These are phyloP conservation scores for Paraleonurus japonicus DNA, from an alignment of 257 asterid species.

Conservation along the genomic window DNA sequence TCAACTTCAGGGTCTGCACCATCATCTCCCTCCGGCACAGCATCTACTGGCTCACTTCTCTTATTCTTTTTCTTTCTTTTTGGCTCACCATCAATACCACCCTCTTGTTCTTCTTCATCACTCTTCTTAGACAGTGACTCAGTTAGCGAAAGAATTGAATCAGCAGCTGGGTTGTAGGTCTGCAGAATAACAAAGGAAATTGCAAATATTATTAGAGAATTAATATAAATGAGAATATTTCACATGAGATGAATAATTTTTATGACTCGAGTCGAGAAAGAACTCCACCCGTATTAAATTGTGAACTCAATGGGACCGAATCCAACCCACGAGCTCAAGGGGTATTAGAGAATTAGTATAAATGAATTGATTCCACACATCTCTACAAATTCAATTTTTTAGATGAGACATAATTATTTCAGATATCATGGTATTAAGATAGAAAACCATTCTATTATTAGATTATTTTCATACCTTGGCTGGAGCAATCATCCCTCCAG, in stretches of 20 bases:
- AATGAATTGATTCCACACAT: no score
- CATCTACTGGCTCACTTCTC: constrained; percentile 14
- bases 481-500: constrained; percentile 69
- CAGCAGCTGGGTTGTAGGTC: constrained; percentile 78
- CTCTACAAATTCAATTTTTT: no score
- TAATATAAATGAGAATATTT: no score
- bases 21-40: constrained; percentile 27
- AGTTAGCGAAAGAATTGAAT: constrained; percentile 49
- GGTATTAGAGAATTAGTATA: no score
- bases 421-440: neutral
- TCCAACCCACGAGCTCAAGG: no score
- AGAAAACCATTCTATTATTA: neutral
- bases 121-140: constrained; percentile 38
- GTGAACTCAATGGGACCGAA: no score
- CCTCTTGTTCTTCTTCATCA: constrained; percentile 28
- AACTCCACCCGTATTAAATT: no score
- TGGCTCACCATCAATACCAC: constrained; percentile 34
- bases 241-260: no score
- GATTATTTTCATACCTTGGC: constrained; percentile 49
- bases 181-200: constrained; percentile 24
- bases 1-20: constrained; percentile 28
- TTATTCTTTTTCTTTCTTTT: constrained; percentile 51
- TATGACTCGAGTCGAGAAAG: no score
- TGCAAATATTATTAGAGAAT: no score
- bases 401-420: no score